phyloP scores from a whole-genome alignment of 257 asterid genomes.

The Euphrasia confusa region DNA sequence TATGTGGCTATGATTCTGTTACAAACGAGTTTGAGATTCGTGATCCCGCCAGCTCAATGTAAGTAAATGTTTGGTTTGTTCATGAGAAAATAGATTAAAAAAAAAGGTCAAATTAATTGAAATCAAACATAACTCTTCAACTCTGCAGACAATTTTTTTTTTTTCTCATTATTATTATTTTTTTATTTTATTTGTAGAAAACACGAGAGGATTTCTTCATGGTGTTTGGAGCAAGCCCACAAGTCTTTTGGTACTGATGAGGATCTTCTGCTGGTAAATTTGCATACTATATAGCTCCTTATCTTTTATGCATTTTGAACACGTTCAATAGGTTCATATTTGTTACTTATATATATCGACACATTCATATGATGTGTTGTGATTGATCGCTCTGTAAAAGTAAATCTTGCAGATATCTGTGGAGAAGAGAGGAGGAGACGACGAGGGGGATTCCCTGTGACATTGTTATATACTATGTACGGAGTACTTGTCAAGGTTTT shows the following conservation, averaged over 20 bases:
- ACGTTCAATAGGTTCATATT: too few relatives aligned
- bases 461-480: not conserved
- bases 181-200: conserved; percentile 39
- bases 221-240: conserved; percentile 76
- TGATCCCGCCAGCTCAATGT: conserved; percentile 86
- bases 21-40: conserved; percentile 91
- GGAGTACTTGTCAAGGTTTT: not conserved
- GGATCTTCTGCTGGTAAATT: conserved; percentile 87
- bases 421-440: not conserved
- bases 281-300: not conserved
- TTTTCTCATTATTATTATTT: not conserved
- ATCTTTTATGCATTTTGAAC: too few relatives aligned
- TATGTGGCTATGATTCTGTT: conserved; percentile 81
- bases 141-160: not conserved
- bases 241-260: conserved; percentile 96
- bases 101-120: not conserved
- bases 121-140: not conserved
- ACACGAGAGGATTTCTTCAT: conserved; percentile 56
- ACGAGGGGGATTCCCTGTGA: not conserved
- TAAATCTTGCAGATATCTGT: not conserved
- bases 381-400: not conserved
- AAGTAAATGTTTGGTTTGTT: not conserved
- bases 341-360: too few relatives aligned
- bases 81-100: not conserved
- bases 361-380: too few relatives aligned